Evolutionary conservation across 306 rosid genomes (phyloP), one percentile per base, ranked within the genome.

Genomic region (Corylus avellana): DNA sequence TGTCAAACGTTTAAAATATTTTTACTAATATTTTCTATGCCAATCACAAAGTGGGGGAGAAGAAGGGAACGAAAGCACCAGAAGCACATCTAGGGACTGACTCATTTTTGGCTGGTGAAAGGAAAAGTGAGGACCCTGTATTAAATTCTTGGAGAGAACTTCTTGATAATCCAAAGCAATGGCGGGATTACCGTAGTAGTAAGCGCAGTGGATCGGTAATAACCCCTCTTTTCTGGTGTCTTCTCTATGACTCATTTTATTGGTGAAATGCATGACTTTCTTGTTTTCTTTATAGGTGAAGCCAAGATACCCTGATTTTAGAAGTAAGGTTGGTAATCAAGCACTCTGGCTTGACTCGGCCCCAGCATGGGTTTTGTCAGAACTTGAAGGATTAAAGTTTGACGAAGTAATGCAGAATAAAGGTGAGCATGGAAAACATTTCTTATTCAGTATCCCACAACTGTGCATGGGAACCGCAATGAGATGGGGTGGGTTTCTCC

Each of bases 231-330:
- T 75, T 58, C 7, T 37, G 58, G 42, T 69, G 17, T 69, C 64
- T 75, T 57, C 69, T 53, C 29, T 67, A 39, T 67, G 5, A 72
- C 80, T 35, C 77, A 32, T 73, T 76, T 47, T 77, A 25, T 32
- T 17, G 27, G 77, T 37, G 69, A 57, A 47, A 12, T 53, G 20
- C 73, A 49, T 84, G 42, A 67, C 64, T 63, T 67, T 55, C 63
- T 49, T 75, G 64, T 81, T 70, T 57, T 51, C 74, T 66, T 70
- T 69, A 69, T 82, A 90, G 97, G 88, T 85, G 46, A 86, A 72
- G 14, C 88, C 79, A 14, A 89, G 49, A 53, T 0, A 69, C 84
- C 97, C 97, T 29, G 97, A 90, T 85, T 90, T 90, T 84, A 92
- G 78, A 77, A 77, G 46, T 14, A 92, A 90, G 86, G 91, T 85